phyloP scores from a whole-genome alignment of 768 basidiomycete genomes.

The Mycena leptocephala region DNA sequence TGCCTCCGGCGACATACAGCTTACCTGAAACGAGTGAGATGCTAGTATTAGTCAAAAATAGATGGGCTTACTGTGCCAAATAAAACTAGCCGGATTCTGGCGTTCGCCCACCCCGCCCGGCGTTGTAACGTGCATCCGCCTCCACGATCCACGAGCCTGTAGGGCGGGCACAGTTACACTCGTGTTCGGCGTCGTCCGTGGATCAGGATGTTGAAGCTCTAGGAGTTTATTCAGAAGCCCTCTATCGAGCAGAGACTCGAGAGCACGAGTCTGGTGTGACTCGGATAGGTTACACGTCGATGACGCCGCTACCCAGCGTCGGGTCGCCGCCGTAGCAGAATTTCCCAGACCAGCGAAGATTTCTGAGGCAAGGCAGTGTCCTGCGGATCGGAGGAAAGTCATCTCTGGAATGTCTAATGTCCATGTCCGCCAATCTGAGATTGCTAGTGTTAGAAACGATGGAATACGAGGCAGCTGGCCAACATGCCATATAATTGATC shows the following conservation, averaged over 20 bases:
- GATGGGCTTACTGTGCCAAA: slow-evolving; percentile 45
- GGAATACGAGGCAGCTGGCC: no score
- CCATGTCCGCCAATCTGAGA: slow-evolving; percentile 8
- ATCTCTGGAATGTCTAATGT: neutral
- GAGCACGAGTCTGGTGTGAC: neutral
- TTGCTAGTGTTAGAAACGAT: no score
- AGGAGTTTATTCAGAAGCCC: no score
- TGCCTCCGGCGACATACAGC: slow-evolving; percentile 49
- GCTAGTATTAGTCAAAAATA: neutral
- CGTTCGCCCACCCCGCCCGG: slow-evolving; percentile 27
- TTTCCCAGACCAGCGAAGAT: slow-evolving; percentile 15
- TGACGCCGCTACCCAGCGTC: neutral
- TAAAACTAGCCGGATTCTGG: slow-evolving; percentile 43
- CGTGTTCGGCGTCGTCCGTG: slow-evolving; percentile 32
- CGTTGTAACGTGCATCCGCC: slow-evolving; percentile 43
- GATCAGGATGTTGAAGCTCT: slow-evolving; percentile 51
- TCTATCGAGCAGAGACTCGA: neutral
- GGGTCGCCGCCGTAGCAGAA: slow-evolving; percentile 6
- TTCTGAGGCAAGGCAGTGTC: slow-evolving; percentile 10
- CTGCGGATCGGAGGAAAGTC: neutral
- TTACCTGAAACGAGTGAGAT: slow-evolving; percentile 28
- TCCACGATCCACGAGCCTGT: slow-evolving; percentile 57
- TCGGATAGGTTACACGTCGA: no score
- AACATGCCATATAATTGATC: neutral
- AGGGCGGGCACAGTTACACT: slow-evolving; percentile 35